A percentile compares a stretch with the other conserved stretches of the same genome.
Evolutionary conservation across 192 early-diverging fungal genomes (phyloP).

Genomic region (Mortierella antarctica): DNA sequence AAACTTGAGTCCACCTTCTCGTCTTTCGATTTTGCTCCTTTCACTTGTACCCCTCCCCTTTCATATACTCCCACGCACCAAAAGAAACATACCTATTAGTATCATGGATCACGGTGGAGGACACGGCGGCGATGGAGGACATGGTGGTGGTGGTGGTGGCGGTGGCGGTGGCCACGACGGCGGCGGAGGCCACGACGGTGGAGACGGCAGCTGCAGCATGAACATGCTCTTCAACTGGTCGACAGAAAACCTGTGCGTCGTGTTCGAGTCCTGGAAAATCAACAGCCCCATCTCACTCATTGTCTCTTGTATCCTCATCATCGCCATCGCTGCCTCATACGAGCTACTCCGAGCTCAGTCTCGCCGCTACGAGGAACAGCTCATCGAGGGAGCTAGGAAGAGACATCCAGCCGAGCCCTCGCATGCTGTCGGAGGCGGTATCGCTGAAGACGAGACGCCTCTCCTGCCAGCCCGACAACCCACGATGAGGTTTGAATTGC

Average conservation of each 20-base stretch:
- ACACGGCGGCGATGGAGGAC: slow-evolving; percentile 61
- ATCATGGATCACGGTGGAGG: slow-evolving; percentile 48
- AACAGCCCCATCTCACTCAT: slow-evolving; percentile 63
- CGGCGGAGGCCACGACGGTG: background rate
- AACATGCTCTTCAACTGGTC: slow-evolving; percentile 86
- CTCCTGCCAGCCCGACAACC: slow-evolving; percentile 14
- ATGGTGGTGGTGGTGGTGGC: slow-evolving; percentile 58
- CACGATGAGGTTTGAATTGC: slow-evolving; percentile 17
- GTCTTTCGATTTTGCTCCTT: background rate
- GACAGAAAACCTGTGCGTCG: slow-evolving; percentile 78
- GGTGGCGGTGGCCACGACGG: slow-evolving; percentile 23
- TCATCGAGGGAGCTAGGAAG: slow-evolving; percentile 42
- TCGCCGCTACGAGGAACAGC: slow-evolving; percentile 47
- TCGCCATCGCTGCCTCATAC: slow-evolving; percentile 59
- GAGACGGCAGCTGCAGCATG: slow-evolving; percentile 27
- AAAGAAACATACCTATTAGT: background rate
- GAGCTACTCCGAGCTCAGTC: slow-evolving; percentile 56
- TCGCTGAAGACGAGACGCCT: slow-evolving; percentile 26
- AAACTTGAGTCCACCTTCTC: background rate
- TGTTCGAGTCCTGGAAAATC: slow-evolving; percentile 82
- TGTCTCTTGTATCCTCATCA: slow-evolving; percentile 69
- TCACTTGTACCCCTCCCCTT: background rate
- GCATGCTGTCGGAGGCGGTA: slow-evolving; percentile 8
- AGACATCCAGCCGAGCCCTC: slow-evolving; percentile 16
- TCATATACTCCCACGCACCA: background rate